Evolutionary conservation across 257 asterid species (phyloP), one percentile per base, ranked within the genome.

Genomic region (Rauvolfia tetraphylla): DNA sequence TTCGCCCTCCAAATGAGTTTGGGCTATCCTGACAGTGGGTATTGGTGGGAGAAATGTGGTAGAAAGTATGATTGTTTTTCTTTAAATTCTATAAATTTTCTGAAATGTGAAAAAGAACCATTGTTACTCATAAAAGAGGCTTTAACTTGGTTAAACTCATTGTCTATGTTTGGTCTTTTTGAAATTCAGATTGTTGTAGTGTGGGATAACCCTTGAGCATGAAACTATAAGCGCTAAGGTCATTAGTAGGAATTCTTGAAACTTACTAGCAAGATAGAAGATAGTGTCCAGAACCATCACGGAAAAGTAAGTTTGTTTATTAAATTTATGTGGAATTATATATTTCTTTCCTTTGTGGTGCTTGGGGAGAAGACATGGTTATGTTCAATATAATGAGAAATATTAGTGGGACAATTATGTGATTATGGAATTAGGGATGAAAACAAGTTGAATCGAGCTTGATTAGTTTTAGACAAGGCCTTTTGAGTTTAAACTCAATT

Each of bases 1-100:
- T 90, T 78, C 91, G 92, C 65, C 97, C 96, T 13, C 88, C 91
- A 2, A 87, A 84, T 74, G 94, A 90, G 61, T 90, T 92, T 62
- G 84, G 23, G 59, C 71, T 85, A 74, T 84, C 91, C 57, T 88
- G 85, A 89, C 70, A 2, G 73, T 42, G 75, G n/a, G 20, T 49
- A 14, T 62, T 13, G 23, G n/a, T 69, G 48, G 18, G 61, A 42
- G 3, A 62, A 62, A 62, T 62, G 54, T 33, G 3, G 49, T 31
- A 36, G 39, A 46, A 23, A 29, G 27, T 11, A 70, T 39, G 61
- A 65, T 25, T 27, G 39, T 71, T 13, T 66, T 73, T 49, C 48
- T 2, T 80, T 38, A 11, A 31, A 48, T 70, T 53, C 27, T 29
- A 5, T 77, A 25, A 31, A 42, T 13, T 62, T 20, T 51, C 42